Percentiles rank a stretch among this genome's conserved stretches.
Conservation (phyloP, 305 asterid genomes). For the Fraxinus greggii region DNA sequence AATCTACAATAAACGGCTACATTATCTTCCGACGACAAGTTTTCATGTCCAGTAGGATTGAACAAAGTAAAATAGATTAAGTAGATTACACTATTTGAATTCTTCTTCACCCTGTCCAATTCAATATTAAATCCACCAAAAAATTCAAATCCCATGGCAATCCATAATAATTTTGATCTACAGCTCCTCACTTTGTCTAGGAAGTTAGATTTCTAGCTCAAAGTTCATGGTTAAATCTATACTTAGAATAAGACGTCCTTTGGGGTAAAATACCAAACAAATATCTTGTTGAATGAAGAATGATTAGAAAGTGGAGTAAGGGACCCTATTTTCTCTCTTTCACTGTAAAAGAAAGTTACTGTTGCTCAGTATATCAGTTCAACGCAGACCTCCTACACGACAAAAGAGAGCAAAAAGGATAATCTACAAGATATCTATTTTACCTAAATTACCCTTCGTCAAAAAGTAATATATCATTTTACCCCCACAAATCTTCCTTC, state of each 20-base stretch:
- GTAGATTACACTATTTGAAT: too few relatives aligned
- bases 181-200: background rate
- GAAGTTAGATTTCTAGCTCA: background rate
- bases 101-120: too few relatives aligned
- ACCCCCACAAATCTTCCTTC: constrained; percentile 5
- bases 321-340: constrained; percentile 1
- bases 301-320: background rate
- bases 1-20: too few relatives aligned
- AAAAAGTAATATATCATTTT: background rate
- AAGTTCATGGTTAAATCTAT: background rate
- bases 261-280: background rate
- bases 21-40: too few relatives aligned
- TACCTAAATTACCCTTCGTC: constrained; percentile 18
- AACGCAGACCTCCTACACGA: background rate
- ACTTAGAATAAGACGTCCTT: too few relatives aligned
- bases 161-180: background rate
- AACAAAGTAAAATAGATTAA: too few relatives aligned
- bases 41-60: too few relatives aligned
- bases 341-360: constrained; percentile 13
- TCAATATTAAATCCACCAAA: background rate
- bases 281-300: background rate
- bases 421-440: constrained; percentile 25
- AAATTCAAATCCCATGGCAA: background rate
- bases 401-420: background rate
- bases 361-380: background rate